phyloP scores from a whole-genome alignment of 352 stramenopile species.

The Phytopythium oedochilum region DNA sequence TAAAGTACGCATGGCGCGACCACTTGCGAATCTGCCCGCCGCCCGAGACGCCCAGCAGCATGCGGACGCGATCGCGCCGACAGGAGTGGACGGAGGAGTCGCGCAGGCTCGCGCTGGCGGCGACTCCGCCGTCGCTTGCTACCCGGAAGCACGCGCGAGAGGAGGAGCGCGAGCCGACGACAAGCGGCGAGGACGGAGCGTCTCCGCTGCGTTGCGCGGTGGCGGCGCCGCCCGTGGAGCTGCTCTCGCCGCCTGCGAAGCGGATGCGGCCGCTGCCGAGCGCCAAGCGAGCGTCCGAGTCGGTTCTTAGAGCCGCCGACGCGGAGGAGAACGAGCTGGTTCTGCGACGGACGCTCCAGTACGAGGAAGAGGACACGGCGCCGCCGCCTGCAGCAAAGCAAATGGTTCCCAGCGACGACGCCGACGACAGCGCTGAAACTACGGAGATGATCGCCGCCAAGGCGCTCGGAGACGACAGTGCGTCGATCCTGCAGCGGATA shows the following conservation, averaged over 20 bases:
- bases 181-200: neutral
- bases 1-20: too few relatives aligned
- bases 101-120: neutral
- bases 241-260: neutral
- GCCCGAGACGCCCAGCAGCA: neutral
- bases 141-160: neutral
- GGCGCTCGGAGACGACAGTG: constrained; percentile 1
- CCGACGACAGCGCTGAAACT: neutral
- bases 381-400: too few relatives aligned
- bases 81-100: constrained; percentile 1
- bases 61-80: constrained; percentile 11
- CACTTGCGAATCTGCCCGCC: neutral
- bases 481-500: constrained; percentile 25
- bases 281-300: neutral
- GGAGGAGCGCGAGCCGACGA: neutral
- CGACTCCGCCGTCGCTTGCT: neutral
- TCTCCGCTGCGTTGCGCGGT: neutral
- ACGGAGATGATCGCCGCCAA: neutral
- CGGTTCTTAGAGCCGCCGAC: neutral
- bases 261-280: neutral
- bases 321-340: neutral
- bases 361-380: neutral
- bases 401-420: neutral
- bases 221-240: neutral
- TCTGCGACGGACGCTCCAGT: neutral